Conservation (phyloP, 176 grass and related monocot genomes). For the Oryza nivara region DNA sequence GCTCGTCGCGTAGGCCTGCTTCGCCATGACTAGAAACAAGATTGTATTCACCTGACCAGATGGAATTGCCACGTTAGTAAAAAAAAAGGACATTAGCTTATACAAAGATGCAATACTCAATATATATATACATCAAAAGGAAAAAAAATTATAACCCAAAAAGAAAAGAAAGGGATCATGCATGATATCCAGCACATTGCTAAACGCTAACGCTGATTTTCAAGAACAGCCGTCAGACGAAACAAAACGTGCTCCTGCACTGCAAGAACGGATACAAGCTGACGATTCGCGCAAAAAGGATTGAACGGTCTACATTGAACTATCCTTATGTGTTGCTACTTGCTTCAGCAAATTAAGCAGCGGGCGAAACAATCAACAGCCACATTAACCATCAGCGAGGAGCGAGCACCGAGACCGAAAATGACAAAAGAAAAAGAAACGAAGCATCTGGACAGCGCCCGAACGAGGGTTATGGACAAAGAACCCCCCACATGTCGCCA, state of each 20-base stretch:
- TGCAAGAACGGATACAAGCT: neutral
- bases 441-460: too few species aligned
- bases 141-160: neutral
- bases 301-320: too few species aligned
- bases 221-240: neutral
- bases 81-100: neutral
- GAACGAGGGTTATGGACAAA: too few species aligned
- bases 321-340: neutral
- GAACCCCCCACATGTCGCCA: too few species aligned
- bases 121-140: neutral
- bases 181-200: neutral
- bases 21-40: slow-evolving; percentile 41
- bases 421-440: too few species aligned
- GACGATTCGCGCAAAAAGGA: neutral
- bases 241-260: neutral
- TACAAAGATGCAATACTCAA: neutral
- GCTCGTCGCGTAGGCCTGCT: slow-evolving; percentile 47
- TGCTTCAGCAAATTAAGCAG: neutral
- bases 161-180: neutral
- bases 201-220: neutral
- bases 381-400: too few species aligned
- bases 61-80: neutral
- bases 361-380: neutral
- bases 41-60: slow-evolving; percentile 26
- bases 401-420: too few species aligned